Conservation (phyloP, 2,329 filamentous ascomycete species). For the Exophiala sp. region DNA sequence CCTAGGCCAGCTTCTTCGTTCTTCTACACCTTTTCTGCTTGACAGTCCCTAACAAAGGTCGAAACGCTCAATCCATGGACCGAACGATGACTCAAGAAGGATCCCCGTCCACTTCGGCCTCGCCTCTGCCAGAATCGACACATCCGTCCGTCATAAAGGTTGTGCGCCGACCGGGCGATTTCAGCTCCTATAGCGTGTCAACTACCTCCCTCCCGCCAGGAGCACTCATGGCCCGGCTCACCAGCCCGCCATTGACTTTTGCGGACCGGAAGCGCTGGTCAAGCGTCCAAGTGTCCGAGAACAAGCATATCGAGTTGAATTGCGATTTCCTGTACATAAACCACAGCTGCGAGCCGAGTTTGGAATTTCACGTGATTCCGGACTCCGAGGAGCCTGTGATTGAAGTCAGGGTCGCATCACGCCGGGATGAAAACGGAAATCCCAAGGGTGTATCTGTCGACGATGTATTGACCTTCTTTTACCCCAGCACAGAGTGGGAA, state of each 20-base stretch:
- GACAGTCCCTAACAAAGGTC: too few species aligned
- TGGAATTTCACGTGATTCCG: conserved; percentile 51
- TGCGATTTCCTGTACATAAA: conserved; percentile 57
- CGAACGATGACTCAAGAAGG: too few species aligned
- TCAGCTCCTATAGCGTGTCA: conserved; percentile 12
- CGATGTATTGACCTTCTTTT: conserved; percentile 48
- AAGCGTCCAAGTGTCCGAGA: conserved; percentile 47
- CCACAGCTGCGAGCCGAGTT: conserved; percentile 52
- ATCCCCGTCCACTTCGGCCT: too few species aligned
- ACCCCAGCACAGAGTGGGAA: conserved; percentile 50
- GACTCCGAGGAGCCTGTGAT: conserved; percentile 37
- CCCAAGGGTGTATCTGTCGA: conserved; percentile 36
- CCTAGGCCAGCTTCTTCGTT: too few species aligned
- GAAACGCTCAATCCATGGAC: too few species aligned
- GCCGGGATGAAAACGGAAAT: conserved; percentile 13
- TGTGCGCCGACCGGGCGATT: conserved; percentile 13
- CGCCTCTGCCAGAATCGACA: neutral
- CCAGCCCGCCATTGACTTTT: conserved; percentile 18
- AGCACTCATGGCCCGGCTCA: conserved; percentile 16
- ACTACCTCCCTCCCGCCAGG: conserved; percentile 10
- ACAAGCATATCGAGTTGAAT: conserved; percentile 55
- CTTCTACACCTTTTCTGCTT: too few species aligned
- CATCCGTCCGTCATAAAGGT: conserved; percentile 20
- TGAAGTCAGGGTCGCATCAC: conserved; percentile 30
- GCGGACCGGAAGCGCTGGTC: conserved; percentile 21